Conservation (phyloP, 2,329 filamentous ascomycete species). For the Hymenoscyphus linearis region DNA sequence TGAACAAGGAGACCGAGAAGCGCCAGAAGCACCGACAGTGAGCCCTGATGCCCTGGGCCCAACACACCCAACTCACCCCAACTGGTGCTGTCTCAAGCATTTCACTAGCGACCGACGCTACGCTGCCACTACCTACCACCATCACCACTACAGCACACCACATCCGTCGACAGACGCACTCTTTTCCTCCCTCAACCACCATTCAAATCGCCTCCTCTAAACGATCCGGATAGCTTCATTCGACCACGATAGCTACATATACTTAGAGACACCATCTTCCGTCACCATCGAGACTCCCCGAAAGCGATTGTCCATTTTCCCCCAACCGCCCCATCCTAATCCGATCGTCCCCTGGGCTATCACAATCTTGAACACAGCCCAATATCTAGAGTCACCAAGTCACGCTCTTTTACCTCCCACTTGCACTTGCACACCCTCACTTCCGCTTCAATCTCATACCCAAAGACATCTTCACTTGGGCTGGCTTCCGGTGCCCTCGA, state of each 20-base stretch:
- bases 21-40: slow-evolving; percentile 1
- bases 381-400: background rate
- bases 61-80: background rate
- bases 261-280: background rate
- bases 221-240: background rate
- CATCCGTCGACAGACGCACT: background rate
- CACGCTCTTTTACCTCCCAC: slow-evolving; percentile 3
- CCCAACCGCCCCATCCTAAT: background rate
- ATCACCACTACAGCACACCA: background rate
- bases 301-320: background rate
- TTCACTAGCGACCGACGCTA: background rate
- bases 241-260: background rate
- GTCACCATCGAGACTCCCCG: background rate
- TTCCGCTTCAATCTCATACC: background rate
- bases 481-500: slow-evolving; percentile 1
- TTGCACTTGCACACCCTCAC: background rate
- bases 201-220: background rate
- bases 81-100: background rate
- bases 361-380: slow-evolving; percentile 6
- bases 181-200: background rate
- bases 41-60: background rate
- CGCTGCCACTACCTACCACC: background rate
- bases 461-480: background rate
- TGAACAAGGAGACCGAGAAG: background rate
- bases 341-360: slow-evolving; percentile 2